Evolutionary conservation across 2,329 filamentous ascomycete species (phyloP), one percentile per base, ranked within the genome.

Genomic region (Fusarium bulbicola): DNA sequence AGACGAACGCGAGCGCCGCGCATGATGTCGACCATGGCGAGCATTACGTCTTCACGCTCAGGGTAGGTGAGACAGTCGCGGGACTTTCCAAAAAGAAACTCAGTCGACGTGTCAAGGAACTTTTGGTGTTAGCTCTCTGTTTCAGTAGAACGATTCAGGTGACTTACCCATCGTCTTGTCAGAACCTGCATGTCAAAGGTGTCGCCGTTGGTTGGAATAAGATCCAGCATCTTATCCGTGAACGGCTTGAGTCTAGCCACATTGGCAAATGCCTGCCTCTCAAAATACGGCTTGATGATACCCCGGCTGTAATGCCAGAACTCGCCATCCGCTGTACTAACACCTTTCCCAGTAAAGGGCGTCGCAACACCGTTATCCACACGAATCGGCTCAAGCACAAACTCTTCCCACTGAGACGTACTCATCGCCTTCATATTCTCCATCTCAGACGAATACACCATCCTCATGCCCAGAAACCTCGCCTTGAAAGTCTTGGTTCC

Each of bases 381-480:
- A 15, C 73, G 68, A 32, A 74, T 75, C 0, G 73, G 72, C 45
- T 75, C 72, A 26, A 75, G 63, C 18, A 73, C 72, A 52, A 73
- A 74, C 34, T 70, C 66, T n/a, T 68, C 61, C 49, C 74, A 74
- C 24, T 74, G 72, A 28, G 73, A 74, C 12, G 73, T 73, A 7
- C 68, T 73, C 67, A 75, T 70, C 5, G 70, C 72, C 36, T 75
- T 75, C 56, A 75, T 63, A 50, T 71, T 73, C 37, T 75, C 72
- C 47, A 68, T 66, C 54, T 75, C 72, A n/a, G 52, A 73, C 4
- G 73, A 71, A 57, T 69, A 74, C 43, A 75, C 70, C 66, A 68
- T 67, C 2, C 70, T 60, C 57, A 65, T 63, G 14, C 74, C 74
- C 46, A 70, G 66, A 59, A 74, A 76, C 18, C 66, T 74, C n/a